Base-by-base conservation (phyloP, 2,329 filamentous ascomycete genomes). In the Penicillium sp. region DNA sequence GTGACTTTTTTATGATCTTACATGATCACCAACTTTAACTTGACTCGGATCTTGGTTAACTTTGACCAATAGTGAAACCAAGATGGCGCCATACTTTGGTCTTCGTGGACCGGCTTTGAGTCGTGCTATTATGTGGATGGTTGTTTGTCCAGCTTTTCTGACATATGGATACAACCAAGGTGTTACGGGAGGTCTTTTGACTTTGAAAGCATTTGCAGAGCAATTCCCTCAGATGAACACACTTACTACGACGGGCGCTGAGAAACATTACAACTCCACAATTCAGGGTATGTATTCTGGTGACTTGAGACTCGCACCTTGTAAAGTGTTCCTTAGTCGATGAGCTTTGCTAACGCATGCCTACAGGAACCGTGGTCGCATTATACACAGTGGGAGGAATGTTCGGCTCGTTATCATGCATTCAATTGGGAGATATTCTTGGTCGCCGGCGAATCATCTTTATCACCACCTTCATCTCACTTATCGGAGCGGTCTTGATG, bases 161-260 rank as follows among this genome's bases (percentile, higher is more conserved):
- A 71, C 80, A 49, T 82, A 80, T 61, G 81, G 81, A 52, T 83
- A 82, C 73, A 82, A 83, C 63, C 79, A 82, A 63, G 77, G 78
- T 49, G 78, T 78, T 49, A 73, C 79, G 21, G 80, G 80, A 44
- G 79, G 80, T 11, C 70, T 82, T n/a, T 63, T 78, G 67, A 76
- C 55, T 4, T 59, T 70, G 0, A 52, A 59, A 16, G 48, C 61
- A 16, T 56, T 67, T 55, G 59, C 65, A 54, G 49, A 49, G 45
- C 73, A 76, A 56, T 82, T 84, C 61, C 81, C 81, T 2, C 64
- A 74, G 49, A 81, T 83, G 62, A 75, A 83, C 65, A 82, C 80
- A 0, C 64, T 78, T 44, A 49, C 48, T 69, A 78, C 63, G 72
- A 76, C 3, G 70, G 60, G 1, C 79, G 79, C 3, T 67, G 71